Evolutionary conservation across 192 early-diverging fungal genomes (phyloP), one percentile per base, ranked within the genome.

Genomic region (Paraglomus brasilianum): DNA sequence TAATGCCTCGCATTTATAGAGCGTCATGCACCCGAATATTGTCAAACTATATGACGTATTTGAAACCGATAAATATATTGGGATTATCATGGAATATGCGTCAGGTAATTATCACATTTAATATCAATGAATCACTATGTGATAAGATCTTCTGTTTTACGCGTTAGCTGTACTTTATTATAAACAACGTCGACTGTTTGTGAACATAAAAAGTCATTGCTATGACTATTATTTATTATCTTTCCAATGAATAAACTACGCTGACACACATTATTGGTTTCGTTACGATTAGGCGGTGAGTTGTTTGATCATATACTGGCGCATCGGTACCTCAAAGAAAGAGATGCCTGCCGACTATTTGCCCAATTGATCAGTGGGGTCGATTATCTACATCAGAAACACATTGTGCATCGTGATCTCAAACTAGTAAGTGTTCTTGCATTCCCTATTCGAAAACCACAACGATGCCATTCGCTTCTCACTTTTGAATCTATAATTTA

Each of bases 271-370:
- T 59, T 36, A 2, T 36, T 5, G 21, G 21, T 21, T 78, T 66
- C 21, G 45, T 47, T 53, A 46, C n/a, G 51, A n/a, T 46, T 62
- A 86, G 93, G 93, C 68, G 95, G 96, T 42, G 96, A 98, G 79
- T 81, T 98, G 49, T 98, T 98, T 77, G 96, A 98, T 77, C 89
- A 97, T 79, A 96, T 98, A 71, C 84, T 98, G 48, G 93, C 94
- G 0, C 95, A 94, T 72, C 87, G 92, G 14, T 95, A 95, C 73
- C 82, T 98, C 46, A 92, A 90, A 73, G 96, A 98, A 73, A 78
- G 81, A 52, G 96, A 98, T 60, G 93, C 96, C 0, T 87, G 90
- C 62, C 85, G 90, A 46, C 81, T 96, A 57, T 97, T 98, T 83
- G 91, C 94, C 19, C 96, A 98, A 76, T 83, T 98, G 30, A 85